These are phyloP conservation scores for Aegilops umbellulata DNA, from an alignment of 176 grass and related monocot species.

Conservation along the genomic window DNA sequence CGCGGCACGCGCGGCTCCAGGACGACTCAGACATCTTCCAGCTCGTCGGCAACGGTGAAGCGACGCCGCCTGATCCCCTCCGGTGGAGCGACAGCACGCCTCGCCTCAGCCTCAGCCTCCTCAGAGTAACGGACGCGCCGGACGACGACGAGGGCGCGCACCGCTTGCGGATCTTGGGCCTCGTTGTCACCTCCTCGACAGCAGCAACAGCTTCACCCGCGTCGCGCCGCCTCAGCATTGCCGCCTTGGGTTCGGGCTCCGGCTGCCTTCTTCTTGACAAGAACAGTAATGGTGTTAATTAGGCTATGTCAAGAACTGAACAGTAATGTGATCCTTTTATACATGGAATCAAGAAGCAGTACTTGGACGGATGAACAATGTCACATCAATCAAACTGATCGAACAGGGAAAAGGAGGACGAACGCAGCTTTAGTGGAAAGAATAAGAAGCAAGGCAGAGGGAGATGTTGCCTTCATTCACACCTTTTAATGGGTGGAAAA, in stretches of 20 bases:
- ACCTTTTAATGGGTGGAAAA: not conserved
- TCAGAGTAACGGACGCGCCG: constrained; percentile 20
- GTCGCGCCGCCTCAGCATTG: constrained; percentile 37
- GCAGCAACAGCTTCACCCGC: not conserved
- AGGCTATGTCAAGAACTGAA: not conserved
- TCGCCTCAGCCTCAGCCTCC: constrained; percentile 44
- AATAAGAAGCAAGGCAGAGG: constrained; percentile 30
- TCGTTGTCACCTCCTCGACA: not conserved
- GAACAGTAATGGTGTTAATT: not conserved
- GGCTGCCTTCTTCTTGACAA: not conserved
- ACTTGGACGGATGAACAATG: constrained; percentile 13
- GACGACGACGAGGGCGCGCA: constrained; percentile 60
- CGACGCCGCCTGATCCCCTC: constrained; percentile 29
- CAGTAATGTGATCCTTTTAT: not conserved
- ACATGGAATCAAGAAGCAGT: not conserved
- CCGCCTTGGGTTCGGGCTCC: not conserved
- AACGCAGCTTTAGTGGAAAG: constrained; percentile 31
- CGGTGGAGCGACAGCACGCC: constrained; percentile 30
- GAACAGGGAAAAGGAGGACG: constrained; percentile 2
- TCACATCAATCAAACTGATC: constrained; percentile 13
- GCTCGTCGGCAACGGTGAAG: not conserved
- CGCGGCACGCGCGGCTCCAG: constrained; percentile 19
- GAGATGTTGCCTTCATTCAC: not conserved
- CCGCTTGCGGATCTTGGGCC: constrained; percentile 44
- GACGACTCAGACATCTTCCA: constrained; percentile 51